Conservation (phyloP, 2,329 filamentous ascomycete genomes). For the Moelleriella libera region DNA sequence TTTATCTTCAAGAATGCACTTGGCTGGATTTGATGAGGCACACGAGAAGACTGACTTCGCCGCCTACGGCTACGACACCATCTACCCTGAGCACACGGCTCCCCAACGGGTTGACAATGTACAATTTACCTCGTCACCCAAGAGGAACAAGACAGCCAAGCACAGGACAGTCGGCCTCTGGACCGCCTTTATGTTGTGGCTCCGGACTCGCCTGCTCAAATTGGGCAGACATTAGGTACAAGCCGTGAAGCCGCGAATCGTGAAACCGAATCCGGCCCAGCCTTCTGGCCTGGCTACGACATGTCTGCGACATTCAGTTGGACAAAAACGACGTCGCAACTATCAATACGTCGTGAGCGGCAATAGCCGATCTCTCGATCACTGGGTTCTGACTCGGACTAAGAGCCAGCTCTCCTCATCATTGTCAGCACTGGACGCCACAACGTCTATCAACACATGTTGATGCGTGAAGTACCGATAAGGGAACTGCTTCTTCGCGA, state of each 20-base stretch:
- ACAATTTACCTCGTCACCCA: conserved; percentile 23
- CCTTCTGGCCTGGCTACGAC: too few relatives aligned
- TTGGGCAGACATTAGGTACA: conserved; percentile 22
- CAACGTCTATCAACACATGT: too few relatives aligned
- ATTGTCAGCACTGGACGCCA: too few relatives aligned
- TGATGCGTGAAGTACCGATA: too few relatives aligned
- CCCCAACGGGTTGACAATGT: conserved; percentile 24
- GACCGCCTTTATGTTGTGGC: conserved; percentile 50
- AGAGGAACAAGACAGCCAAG: conserved; percentile 35
- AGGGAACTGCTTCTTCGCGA: too few relatives aligned
- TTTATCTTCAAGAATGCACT: conserved; percentile 10
- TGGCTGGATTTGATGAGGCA: conserved; percentile 10
- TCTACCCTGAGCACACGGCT: conserved; percentile 12
- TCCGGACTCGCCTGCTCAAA: conserved; percentile 37
- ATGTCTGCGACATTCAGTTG: too few relatives aligned
- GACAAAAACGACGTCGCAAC: too few relatives aligned
- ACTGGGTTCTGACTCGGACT: too few relatives aligned
- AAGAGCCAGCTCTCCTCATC: too few relatives aligned
- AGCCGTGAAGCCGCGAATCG: conserved; percentile 1
- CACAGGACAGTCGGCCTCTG: conserved; percentile 46
- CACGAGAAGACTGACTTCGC: conserved; percentile 28
- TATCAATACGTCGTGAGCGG: too few relatives aligned
- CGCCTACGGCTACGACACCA: conserved; percentile 22
- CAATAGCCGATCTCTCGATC: too few relatives aligned
- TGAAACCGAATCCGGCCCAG: too few relatives aligned